Percentiles rank a stretch among this genome's conserved stretches.
Conservation (phyloP, 108 stramenopile genomes). For the Stephanodiscus triporus region DNA sequence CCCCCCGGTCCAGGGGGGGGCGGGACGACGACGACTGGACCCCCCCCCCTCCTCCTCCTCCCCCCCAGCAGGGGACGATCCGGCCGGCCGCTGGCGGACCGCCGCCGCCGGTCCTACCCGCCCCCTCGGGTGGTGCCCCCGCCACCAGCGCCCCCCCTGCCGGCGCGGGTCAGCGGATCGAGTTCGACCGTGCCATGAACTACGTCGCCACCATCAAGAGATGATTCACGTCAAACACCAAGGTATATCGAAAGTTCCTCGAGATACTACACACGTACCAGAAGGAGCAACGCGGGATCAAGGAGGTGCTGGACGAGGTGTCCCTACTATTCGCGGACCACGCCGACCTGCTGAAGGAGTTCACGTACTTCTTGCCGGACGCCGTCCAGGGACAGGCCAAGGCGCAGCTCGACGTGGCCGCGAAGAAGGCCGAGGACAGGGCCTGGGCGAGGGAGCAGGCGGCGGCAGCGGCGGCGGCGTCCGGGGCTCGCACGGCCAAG, state of each 20-base stretch:
- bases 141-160: no score
- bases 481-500: no score
- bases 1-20: no score
- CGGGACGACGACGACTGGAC: no score
- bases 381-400: slow-evolving; percentile 97
- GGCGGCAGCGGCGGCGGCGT: neutral
- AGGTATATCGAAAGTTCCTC: slow-evolving; percentile 96
- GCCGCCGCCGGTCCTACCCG: no score
- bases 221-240: slow-evolving; percentile 92
- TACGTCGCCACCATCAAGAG: slow-evolving; percentile 98
- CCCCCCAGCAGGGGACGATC: no score
- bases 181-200: slow-evolving; percentile 98
- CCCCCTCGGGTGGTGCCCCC: no score
- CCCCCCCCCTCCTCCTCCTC: no score
- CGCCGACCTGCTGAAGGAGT: slow-evolving; percentile 96
- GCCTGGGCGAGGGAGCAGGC: slow-evolving; percentile 40
- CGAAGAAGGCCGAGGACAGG: slow-evolving; percentile 84
- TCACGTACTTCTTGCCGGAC: slow-evolving; percentile 99
- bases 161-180: slow-evolving; percentile 66
- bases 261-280: slow-evolving; percentile 99
- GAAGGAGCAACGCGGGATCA: slow-evolving; percentile 96
- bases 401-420: slow-evolving; percentile 84
- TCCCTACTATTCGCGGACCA: slow-evolving; percentile 97
- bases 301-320: slow-evolving; percentile 96
- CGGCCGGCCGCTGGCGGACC: no score